Evolutionary conservation across 164 flowering plant species (phyloP), one percentile per base, ranked within the genome.

Genomic region (Sedum album): DNA sequence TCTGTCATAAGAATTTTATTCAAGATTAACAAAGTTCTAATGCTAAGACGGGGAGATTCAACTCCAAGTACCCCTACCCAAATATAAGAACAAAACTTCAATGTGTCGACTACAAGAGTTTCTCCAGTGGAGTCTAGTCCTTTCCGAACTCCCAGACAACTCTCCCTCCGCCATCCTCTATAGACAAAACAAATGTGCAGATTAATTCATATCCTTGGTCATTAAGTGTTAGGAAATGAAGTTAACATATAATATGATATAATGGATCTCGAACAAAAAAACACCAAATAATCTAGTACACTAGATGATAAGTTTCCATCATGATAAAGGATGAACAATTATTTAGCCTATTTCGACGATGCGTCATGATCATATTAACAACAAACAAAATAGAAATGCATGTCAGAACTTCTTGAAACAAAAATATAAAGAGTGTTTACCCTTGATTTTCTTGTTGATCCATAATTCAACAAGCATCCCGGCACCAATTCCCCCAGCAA

Each of bases 401-500:
- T n/a, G 14, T 23, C 53, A 15, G n/a, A 1, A 17, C 6, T 18
- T 17, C 53, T 48, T 17, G 53, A 15, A 17, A 48, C 23, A 48
- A 1, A 55, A 21, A 33, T 68, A 39, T 18, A 18, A 30, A 48
- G 26, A 75, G 62, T 44, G 18, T 14, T 11, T 41, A 85, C 87
- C 90, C 77, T 78, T 70, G 60, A 84, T 74, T 65, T 86, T 84
- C 73, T 83, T 84, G 69, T 86, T 80, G 44, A 83, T 79, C 91
- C 85, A 84, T 20, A 73, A 48, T 67, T 84, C 88, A 31, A 79
- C 73, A 42, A 86, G 75, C 88, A 84, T 86, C 39, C 87, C 88
- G 1, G 86, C 86, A 39, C 88, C 90, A 71, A 86, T 69, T 67
- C 88, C 90, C 23, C 82, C 87, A 48, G 77, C 88, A 68, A 77